A percentile compares a stretch with the other conserved stretches of the same genome.
phyloP scores from a whole-genome alignment of 2,329 filamentous ascomycete species.

The Verticillium klebahnii region DNA sequence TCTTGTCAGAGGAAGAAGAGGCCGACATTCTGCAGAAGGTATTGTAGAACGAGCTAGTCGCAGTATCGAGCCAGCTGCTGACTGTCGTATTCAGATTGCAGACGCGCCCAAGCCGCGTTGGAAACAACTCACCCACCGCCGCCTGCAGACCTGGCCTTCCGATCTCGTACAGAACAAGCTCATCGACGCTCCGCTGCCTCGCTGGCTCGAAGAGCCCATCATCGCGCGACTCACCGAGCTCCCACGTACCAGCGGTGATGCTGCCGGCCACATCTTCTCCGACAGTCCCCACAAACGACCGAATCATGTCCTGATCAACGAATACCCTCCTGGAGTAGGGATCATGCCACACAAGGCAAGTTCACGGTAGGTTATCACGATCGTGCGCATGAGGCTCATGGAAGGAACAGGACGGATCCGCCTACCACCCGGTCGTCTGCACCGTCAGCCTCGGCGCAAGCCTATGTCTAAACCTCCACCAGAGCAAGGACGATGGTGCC shows the following conservation, averaged over 20 bases:
- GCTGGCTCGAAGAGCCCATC: slow-evolving; percentile 69
- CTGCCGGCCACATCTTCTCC: slow-evolving; percentile 43
- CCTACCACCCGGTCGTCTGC: slow-evolving; percentile 84
- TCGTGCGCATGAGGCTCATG: slow-evolving; percentile 17
- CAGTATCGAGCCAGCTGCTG: slow-evolving; percentile 16
- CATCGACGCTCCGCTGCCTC: slow-evolving; percentile 67
- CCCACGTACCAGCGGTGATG: slow-evolving; percentile 26
- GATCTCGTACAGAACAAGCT: slow-evolving; percentile 75
- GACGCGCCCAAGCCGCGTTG: slow-evolving; percentile 71
- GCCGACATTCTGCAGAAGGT: slow-evolving; percentile 66
- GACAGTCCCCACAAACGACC: slow-evolving; percentile 69
- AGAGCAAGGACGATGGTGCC: slow-evolving; percentile 57
- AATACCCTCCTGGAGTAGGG: slow-evolving; percentile 83
- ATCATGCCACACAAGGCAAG: slow-evolving; percentile 86
- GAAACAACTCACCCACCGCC: slow-evolving; percentile 82
- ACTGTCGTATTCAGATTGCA: slow-evolving; percentile 47
- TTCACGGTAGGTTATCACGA: slow-evolving; percentile 17
- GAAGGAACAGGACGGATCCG: slow-evolving; percentile 61
- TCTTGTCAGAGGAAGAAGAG: slow-evolving; percentile 76
- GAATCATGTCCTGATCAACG: slow-evolving; percentile 92
- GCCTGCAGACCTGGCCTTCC: slow-evolving; percentile 87
- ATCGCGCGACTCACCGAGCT: slow-evolving; percentile 56
- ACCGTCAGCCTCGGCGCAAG: slow-evolving; percentile 81
- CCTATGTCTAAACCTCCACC: slow-evolving; percentile 73
- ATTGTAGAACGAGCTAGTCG: slow-evolving; percentile 1